Conservation (phyloP, 192 early-diverging fungal species). For the Dissophora ornata region DNA sequence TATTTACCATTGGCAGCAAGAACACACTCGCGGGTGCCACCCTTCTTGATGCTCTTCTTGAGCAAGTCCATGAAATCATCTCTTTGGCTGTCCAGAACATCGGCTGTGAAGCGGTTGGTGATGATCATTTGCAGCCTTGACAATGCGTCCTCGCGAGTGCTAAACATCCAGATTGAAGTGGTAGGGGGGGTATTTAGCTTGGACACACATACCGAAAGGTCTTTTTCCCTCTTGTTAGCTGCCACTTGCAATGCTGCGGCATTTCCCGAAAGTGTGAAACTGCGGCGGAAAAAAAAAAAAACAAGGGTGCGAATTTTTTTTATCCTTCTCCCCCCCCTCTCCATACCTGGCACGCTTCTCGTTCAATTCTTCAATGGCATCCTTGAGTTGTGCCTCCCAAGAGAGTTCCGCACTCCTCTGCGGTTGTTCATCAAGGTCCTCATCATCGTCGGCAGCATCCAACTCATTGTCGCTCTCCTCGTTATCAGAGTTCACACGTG, state of each 20-base stretch:
- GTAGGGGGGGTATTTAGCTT: too few species aligned
- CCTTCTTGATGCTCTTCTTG: conserved; percentile 63
- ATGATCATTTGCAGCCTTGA: conserved; percentile 57
- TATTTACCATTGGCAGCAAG: conserved; percentile 58
- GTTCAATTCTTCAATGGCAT: conserved; percentile 62
- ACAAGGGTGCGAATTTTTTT: too few species aligned
- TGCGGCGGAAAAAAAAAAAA: too few species aligned
- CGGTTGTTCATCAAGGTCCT: conserved; percentile 26
- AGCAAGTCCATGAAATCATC: conserved; percentile 68
- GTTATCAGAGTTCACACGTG: conserved; percentile 45
- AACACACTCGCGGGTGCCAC: conserved; percentile 51
- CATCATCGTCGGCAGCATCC: conserved; percentile 14
- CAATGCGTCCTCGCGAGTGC: conserved; percentile 69
- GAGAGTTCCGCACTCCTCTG: conserved; percentile 18
- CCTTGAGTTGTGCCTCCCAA: conserved; percentile 60
- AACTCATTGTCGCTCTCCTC: conserved; percentile 35
- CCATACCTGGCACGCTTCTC: conserved; percentile 65
- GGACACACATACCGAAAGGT: too few species aligned
- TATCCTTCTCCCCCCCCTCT: not conserved
- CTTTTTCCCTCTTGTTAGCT: conserved; percentile 1
- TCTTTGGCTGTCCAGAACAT: conserved; percentile 59
- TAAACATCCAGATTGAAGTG: conserved; percentile 15
- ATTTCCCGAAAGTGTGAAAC: too few species aligned
- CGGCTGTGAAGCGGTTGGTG: conserved; percentile 65
- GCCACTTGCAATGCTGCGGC: too few species aligned